These are phyloP conservation scores for Mimosa bimucronata DNA, from an alignment of 306 rosid species.

Conservation along the genomic window DNA sequence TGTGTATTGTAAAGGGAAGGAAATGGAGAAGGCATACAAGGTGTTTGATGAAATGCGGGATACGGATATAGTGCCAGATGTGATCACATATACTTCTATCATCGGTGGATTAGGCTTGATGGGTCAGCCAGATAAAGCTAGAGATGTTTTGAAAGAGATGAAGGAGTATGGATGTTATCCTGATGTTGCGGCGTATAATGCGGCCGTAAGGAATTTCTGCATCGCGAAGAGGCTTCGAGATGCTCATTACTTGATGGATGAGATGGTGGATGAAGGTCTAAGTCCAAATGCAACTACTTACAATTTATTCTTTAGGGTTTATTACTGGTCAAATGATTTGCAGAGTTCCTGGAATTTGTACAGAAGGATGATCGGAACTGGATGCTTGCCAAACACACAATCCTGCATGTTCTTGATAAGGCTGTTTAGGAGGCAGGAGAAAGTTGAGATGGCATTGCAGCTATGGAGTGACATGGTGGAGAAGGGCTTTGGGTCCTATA, in stretches of 20 bases:
- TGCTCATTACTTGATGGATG: slow-evolving; percentile 72
- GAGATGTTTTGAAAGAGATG: slow-evolving; percentile 82
- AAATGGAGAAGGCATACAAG: slow-evolving; percentile 72
- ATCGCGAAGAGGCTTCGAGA: slow-evolving; percentile 85
- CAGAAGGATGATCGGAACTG: slow-evolving; percentile 62
- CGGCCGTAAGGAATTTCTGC: slow-evolving; percentile 80
- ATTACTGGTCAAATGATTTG: slow-evolving; percentile 79
- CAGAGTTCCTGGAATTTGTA: slow-evolving; percentile 75
- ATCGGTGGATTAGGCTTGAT: slow-evolving; percentile 90
- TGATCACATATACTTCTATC: slow-evolving; percentile 72
- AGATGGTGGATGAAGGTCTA: slow-evolving; percentile 71
- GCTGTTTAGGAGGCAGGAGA: slow-evolving; percentile 73
- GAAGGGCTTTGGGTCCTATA: slow-evolving; percentile 84
- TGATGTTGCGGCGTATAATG: slow-evolving; percentile 83
- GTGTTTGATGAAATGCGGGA: slow-evolving; percentile 70
- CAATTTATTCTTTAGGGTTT: slow-evolving; percentile 81
- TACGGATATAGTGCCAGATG: slow-evolving; percentile 64
- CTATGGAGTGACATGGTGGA: slow-evolving; percentile 90
- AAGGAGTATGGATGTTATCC: slow-evolving; percentile 84
- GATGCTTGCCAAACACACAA: slow-evolving; percentile 81
- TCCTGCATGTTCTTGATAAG: slow-evolving; percentile 86
- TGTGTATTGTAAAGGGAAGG: slow-evolving; percentile 78
- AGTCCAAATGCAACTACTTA: slow-evolving; percentile 80
- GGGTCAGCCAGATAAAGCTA: slow-evolving; percentile 87
- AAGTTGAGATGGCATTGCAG: slow-evolving; percentile 79